These are phyloP conservation scores for Piromyces finnis DNA, from an alignment of 192 early-diverging fungal genomes.

Conservation along the genomic window DNA sequence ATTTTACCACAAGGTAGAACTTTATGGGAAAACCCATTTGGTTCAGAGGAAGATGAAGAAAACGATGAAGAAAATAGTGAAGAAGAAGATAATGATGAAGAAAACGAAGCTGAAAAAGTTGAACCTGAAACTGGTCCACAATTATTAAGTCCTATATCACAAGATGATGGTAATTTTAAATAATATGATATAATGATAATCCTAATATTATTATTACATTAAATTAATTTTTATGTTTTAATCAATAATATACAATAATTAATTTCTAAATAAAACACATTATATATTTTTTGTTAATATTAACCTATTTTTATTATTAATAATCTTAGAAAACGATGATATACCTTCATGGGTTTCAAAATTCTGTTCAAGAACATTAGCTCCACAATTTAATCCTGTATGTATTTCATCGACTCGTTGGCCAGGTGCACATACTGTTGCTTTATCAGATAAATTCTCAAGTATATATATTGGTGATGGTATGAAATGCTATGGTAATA, in stretches of 20 bases:
- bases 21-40: constrained; percentile 29
- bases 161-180: constrained; percentile 20
- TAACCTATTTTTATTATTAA: constrained; percentile 4
- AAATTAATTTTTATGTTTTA: too few species aligned
- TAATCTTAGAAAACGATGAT: constrained; percentile 12
- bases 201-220: background rate
- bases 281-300: too few species aligned
- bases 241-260: too few species aligned
- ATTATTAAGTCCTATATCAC: constrained; percentile 14
- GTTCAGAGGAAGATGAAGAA: constrained; percentile 10
- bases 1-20: constrained; percentile 34
- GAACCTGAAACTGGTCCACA: constrained; percentile 33
- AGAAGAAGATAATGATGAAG: constrained; percentile 7
- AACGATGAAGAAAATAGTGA: constrained; percentile 8
- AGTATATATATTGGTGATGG: constrained; percentile 45
- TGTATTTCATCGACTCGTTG: constrained; percentile 26
- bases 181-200: background rate
- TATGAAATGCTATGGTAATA: constrained; percentile 17
- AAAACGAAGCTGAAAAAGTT: constrained; percentile 2
- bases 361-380: constrained; percentile 14
- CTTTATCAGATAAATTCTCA: constrained; percentile 44
- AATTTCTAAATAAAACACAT: too few species aligned
- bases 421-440: constrained; percentile 29
- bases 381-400: constrained; percentile 33
- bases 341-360: constrained; percentile 25